These are phyloP conservation scores for Epichloe festucae DNA, from an alignment of 2,329 filamentous ascomycete species.

Conservation along the genomic window DNA sequence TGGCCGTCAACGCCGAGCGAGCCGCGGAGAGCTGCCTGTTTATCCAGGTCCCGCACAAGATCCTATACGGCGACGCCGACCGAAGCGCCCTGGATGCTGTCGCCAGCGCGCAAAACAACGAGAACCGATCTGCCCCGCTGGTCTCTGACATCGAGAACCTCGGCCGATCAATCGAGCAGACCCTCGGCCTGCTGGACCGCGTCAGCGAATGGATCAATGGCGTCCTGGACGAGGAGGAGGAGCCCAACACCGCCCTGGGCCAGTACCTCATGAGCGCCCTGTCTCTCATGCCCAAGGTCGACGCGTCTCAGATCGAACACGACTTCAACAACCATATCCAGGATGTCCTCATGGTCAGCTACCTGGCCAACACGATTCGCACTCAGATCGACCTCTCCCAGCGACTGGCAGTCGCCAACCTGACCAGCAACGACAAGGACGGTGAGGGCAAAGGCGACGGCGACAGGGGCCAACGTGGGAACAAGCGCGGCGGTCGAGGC, in stretches of 20 bases:
- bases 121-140: constrained; percentile 59
- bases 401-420: constrained; percentile 69
- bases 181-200: constrained; percentile 78
- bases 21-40: constrained; percentile 94
- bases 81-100: constrained; percentile 65
- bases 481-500: constrained; percentile 38
- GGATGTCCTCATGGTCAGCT: constrained; percentile 95
- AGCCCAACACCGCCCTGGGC: constrained; percentile 80
- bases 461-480: constrained; percentile 33
- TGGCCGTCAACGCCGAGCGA: constrained; percentile 87
- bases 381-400: constrained; percentile 98
- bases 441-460: constrained; percentile 33
- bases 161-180: constrained; percentile 75
- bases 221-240: constrained; percentile 84
- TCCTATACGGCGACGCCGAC: constrained; percentile 70
- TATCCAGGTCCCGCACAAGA: constrained; percentile 91
- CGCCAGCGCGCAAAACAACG: constrained; percentile 64
- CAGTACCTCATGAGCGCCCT: constrained; percentile 93
- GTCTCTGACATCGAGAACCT: constrained; percentile 83
- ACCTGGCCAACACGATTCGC: constrained; percentile 95
- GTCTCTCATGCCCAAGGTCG: constrained; percentile 88
- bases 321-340: constrained; percentile 99
- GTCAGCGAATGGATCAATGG: constrained; percentile 86
- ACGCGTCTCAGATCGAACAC: constrained; percentile 77
- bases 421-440: constrained; percentile 38